Conservation (phyloP, 1,284 basidiomycete genomes). For the Moesziomyces aphidis region DNA sequence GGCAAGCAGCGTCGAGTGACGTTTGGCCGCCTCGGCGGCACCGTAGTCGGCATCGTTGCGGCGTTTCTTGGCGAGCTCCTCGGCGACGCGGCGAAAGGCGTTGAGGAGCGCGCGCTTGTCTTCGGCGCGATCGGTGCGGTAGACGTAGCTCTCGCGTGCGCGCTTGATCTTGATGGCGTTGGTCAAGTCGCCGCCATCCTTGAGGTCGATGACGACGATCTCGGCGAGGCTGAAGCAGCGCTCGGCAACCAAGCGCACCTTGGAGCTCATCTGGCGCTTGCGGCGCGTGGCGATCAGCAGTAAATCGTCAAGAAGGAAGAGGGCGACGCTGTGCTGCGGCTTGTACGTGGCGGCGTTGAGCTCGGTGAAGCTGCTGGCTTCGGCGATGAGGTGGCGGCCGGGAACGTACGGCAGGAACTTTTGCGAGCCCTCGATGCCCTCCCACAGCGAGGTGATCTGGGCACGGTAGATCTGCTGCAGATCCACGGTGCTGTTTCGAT, state of each 20-base stretch:
- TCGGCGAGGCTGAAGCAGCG: constrained; percentile 91
- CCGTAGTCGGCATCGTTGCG: constrained; percentile 84
- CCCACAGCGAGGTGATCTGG: constrained; percentile 90
- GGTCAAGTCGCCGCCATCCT: constrained; percentile 90
- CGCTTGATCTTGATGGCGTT: constrained; percentile 96
- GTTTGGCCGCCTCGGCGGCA: constrained; percentile 40
- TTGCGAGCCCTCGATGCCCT: constrained; percentile 93
- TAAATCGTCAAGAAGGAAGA: constrained; percentile 91
- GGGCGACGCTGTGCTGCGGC: constrained; percentile 84
- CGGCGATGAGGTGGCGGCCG: constrained; percentile 88
- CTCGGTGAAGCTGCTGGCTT: constrained; percentile 84
- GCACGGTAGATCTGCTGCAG: constrained; percentile 91
- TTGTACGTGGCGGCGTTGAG: constrained; percentile 97
- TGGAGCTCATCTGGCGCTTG: constrained; percentile 69
- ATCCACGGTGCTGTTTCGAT: constrained; percentile 71
- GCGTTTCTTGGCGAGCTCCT: constrained; percentile 86
- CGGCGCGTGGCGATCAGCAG: constrained; percentile 82
- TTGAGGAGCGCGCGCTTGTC: constrained; percentile 88
- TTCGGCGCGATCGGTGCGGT: constrained; percentile 80
- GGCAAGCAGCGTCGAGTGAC: constrained; percentile 38
- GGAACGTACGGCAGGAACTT: constrained; percentile 91
- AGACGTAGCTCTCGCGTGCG: constrained; percentile 92
- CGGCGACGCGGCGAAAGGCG: constrained; percentile 90
- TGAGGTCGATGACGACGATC: constrained; percentile 92
- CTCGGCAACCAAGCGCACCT: constrained; percentile 83